phyloP scores from a whole-genome alignment of 345 rosid species.

The Litchi chinensis region DNA sequence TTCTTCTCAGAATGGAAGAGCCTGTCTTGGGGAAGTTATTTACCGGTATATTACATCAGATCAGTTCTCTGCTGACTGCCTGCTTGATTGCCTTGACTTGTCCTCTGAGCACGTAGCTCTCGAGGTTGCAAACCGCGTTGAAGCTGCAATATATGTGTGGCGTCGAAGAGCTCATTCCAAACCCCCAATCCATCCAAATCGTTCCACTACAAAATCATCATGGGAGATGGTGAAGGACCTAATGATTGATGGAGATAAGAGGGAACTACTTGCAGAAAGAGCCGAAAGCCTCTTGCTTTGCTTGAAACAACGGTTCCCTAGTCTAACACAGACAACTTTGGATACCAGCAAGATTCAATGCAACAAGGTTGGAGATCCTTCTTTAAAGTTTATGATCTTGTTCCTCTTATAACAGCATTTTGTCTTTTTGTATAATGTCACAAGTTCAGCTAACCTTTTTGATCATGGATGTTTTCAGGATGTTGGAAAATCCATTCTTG shows the following conservation, averaged over 20 bases:
- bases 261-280: constrained; percentile 88
- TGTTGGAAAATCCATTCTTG: constrained; percentile 89
- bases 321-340: constrained; percentile 78
- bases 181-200: constrained; percentile 46
- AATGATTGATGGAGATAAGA: constrained; percentile 83
- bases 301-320: constrained; percentile 90
- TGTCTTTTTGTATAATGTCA: not conserved
- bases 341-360: constrained; percentile 93
- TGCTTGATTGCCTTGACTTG: constrained; percentile 87
- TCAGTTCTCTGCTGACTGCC: constrained; percentile 78
- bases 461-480: constrained; percentile 49
- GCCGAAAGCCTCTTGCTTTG: constrained; percentile 85
- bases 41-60: constrained; percentile 82
- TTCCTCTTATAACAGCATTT: not conserved
- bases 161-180: constrained; percentile 64
- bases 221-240: constrained; percentile 95
- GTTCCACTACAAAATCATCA: constrained; percentile 67
- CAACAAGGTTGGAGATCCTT: constrained; percentile 64
- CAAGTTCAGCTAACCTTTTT: constrained; percentile 5
- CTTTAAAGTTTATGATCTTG: not conserved
- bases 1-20: constrained; percentile 80
- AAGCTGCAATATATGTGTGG: constrained; percentile 87
- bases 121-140: constrained; percentile 90
- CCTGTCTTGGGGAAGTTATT: constrained; percentile 81
- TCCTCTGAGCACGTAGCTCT: constrained; percentile 85